phyloP scores from a whole-genome alignment of 1,284 basidiomycete genomes.

The Erythrobasidium hasegawianum region DNA sequence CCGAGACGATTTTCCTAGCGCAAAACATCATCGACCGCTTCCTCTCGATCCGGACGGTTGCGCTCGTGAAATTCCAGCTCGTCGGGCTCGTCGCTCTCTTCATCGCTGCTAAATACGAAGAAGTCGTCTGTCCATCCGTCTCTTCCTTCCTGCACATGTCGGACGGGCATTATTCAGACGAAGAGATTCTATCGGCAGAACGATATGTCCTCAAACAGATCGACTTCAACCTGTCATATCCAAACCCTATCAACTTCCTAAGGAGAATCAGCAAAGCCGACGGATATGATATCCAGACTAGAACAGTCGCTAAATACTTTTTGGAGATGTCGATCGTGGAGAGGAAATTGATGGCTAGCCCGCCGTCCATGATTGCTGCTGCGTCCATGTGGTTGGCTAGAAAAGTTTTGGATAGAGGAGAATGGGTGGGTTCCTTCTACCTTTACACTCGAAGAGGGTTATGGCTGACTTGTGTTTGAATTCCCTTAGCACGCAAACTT shows the following conservation, averaged over 20 bases:
- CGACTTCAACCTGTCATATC: constrained; percentile 86
- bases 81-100: constrained; percentile 93
- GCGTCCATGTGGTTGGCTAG: constrained; percentile 88
- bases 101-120: constrained; percentile 91
- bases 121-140: constrained; percentile 87
- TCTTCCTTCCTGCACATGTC: constrained; percentile 82
- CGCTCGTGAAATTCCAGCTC: constrained; percentile 87
- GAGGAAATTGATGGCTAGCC: constrained; percentile 72
- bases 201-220: constrained; percentile 87
- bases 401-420: constrained; percentile 71
- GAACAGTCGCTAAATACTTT: constrained; percentile 89
- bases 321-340: constrained; percentile 88
- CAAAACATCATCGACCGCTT: constrained; percentile 97
- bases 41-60: constrained; percentile 82
- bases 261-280: constrained; percentile 93
- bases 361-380: constrained; percentile 82
- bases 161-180: constrained; percentile 78
- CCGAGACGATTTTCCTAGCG: constrained; percentile 92
- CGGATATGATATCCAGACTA: constrained; percentile 83
- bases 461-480: constrained; percentile 8
- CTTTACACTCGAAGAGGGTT: neutral
- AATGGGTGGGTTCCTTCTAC: constrained; percentile 81
- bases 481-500: constrained; percentile 69
- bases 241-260: constrained; percentile 90
- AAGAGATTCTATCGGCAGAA: constrained; percentile 89